phyloP scores from a whole-genome alignment of 2,329 filamentous ascomycete species.

The Cordyceps farinosa region DNA sequence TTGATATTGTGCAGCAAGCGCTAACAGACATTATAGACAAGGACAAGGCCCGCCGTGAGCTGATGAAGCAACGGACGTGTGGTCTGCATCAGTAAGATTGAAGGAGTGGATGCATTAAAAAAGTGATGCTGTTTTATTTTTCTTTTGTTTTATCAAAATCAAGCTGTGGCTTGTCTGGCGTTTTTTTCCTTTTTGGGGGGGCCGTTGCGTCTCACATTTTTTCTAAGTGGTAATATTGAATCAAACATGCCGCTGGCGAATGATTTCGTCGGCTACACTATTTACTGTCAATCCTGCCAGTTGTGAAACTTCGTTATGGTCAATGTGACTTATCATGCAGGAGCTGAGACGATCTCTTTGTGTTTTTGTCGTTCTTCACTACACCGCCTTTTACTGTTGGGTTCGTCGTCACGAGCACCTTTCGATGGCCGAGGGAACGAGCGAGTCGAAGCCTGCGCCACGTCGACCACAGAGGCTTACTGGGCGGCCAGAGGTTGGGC shows the following conservation, averaged over 20 bases:
- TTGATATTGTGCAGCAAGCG: not conserved
- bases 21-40: slow-evolving; percentile 52
- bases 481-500: slow-evolving; percentile 40
- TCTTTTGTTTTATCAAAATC: not conserved
- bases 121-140: not conserved
- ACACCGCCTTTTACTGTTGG: too few relatives aligned
- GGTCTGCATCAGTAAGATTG: slow-evolving; percentile 39
- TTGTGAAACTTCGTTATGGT: not conserved
- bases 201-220: not conserved
- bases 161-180: slow-evolving; percentile 7
- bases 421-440: slow-evolving; percentile 49
- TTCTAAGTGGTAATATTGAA: slow-evolving; percentile 1
- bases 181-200: not conserved
- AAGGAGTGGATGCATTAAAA: not conserved
- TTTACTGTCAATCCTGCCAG: not conserved
- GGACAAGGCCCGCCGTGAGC: slow-evolving; percentile 62
- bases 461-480: slow-evolving; percentile 29
- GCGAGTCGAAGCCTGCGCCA: slow-evolving; percentile 52
- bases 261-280: not conserved
- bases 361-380: too few relatives aligned
- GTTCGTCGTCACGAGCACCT: too few relatives aligned
- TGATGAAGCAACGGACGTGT: slow-evolving; percentile 62
- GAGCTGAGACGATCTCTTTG: not conserved
- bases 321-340: not conserved
- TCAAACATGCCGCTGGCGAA: slow-evolving; percentile 6